Conservation (phyloP, 768 basidiomycete species). For the Dentipellis sp. region DNA sequence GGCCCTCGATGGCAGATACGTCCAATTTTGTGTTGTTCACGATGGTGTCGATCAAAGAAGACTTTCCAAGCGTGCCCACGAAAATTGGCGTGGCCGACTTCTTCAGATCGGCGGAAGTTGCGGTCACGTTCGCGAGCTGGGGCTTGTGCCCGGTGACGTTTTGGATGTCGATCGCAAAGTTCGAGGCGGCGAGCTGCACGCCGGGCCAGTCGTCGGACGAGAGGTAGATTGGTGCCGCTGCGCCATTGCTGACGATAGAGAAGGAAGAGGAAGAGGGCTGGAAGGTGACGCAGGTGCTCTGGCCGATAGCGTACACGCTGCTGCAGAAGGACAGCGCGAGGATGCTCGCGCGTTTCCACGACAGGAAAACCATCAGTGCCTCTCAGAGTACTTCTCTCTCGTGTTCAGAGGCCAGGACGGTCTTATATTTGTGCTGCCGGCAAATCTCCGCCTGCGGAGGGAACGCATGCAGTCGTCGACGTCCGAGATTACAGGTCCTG, state of each 20-base stretch:
- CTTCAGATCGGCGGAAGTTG: constrained; percentile 15
- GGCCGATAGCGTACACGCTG: constrained; percentile 34
- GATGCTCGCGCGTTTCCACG: neutral
- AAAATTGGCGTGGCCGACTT: constrained; percentile 38
- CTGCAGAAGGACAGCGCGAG: neutral
- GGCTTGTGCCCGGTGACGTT: constrained; percentile 49
- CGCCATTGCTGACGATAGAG: constrained; percentile 34
- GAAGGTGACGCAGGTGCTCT: constrained; percentile 39
- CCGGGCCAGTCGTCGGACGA: constrained; percentile 54
- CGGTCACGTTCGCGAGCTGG: constrained; percentile 35
- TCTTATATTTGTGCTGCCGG: no score
- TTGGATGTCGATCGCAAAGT: constrained; percentile 54
- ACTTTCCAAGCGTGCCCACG: constrained; percentile 54
- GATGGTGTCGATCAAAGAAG: constrained; percentile 40
- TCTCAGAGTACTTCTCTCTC: neutral
- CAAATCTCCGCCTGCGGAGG: no score
- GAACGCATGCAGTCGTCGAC: no score
- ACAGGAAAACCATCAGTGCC: neutral
- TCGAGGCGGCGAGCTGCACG: constrained; percentile 48
- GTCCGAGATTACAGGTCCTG: no score
- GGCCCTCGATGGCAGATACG: constrained; percentile 46
- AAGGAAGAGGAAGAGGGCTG: constrained; percentile 25
- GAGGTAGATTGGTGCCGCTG: constrained; percentile 39
- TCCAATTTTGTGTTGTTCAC: constrained; percentile 45
- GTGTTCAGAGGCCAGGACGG: no score